phyloP scores from a whole-genome alignment of 495 filamentous ascomycete genomes.

The Aeminium ludgeri region DNA sequence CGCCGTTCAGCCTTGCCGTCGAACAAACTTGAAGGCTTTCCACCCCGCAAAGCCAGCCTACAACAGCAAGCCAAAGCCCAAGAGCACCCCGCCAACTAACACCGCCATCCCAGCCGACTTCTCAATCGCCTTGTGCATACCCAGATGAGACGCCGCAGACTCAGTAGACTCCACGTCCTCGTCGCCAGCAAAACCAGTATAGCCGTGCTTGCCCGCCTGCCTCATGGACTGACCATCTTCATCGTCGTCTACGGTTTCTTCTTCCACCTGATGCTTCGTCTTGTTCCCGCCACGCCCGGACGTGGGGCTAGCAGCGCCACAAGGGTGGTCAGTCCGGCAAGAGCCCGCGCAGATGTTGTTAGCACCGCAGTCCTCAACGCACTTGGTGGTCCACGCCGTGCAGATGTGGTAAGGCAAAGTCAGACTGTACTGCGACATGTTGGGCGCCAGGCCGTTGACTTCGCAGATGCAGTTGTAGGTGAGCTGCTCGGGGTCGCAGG shows the following conservation, averaged over 20 bases:
- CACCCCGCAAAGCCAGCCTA: neutral
- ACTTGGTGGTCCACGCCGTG: slow-evolving; percentile 53
- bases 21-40: too few relatives aligned
- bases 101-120: neutral
- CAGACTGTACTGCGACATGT: slow-evolving; percentile 64
- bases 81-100: neutral
- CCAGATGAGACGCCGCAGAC: too few relatives aligned
- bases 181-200: too few relatives aligned
- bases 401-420: slow-evolving; percentile 80
- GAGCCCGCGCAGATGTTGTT: slow-evolving; percentile 41
- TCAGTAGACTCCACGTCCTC: too few relatives aligned
- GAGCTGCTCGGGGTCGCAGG: slow-evolving; percentile 49
- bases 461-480: slow-evolving; percentile 58
- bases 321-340: slow-evolving; percentile 60
- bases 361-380: slow-evolving; percentile 41
- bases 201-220: too few relatives aligned
- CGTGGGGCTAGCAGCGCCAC: slow-evolving; percentile 54
- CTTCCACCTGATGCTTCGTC: too few relatives aligned
- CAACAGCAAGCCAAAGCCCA: neutral
- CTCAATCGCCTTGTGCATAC: neutral
- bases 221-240: too few relatives aligned
- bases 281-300: too few relatives aligned
- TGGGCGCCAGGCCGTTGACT: slow-evolving; percentile 47
- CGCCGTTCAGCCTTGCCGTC: too few relatives aligned
- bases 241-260: too few relatives aligned